A percentile compares a stretch with the other conserved stretches of the same genome.
Evolutionary conservation across 305 asterid species (phyloP).

Genomic region (Stenogyne calaminthoides): DNA sequence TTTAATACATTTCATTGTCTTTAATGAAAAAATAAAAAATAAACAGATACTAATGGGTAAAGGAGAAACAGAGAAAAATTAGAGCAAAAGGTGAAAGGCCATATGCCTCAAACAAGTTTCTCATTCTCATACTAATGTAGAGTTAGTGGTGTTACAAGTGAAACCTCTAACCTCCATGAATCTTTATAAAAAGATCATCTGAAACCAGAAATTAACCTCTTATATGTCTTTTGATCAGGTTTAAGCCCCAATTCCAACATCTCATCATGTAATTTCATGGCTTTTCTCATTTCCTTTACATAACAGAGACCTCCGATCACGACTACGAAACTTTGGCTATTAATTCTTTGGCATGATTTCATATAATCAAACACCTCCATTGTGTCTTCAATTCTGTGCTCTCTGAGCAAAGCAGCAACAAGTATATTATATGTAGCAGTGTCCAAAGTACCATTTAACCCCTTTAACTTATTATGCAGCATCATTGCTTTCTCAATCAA

Average conservation of each 20-base stretch:
- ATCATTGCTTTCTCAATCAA: constrained; percentile 49
- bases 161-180: background rate
- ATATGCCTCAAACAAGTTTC: background rate
- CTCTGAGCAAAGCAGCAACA: constrained; percentile 48
- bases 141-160: background rate
- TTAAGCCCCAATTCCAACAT: constrained; percentile 72
- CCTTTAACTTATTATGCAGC: constrained; percentile 54
- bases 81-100: background rate
- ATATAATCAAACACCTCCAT: constrained; percentile 61
- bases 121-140: background rate
- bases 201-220: constrained; percentile 67
- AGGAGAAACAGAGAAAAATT: background rate
- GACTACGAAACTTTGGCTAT: constrained; percentile 50
- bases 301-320: constrained; percentile 62
- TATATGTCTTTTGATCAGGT: constrained; percentile 57
- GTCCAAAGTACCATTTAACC: constrained; percentile 45
- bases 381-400: constrained; percentile 48
- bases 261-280: constrained; percentile 76
- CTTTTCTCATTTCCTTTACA: constrained; percentile 58
- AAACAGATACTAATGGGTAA: background rate
- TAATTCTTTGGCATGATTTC: constrained; percentile 39
- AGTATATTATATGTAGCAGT: constrained; percentile 44
- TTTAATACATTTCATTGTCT: background rate
- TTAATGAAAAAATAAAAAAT: background rate
- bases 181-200: constrained; percentile 36